Base-by-base conservation (phyloP, 2,329 filamentous ascomycete genomes). In the Coleophoma cylindrospora region DNA sequence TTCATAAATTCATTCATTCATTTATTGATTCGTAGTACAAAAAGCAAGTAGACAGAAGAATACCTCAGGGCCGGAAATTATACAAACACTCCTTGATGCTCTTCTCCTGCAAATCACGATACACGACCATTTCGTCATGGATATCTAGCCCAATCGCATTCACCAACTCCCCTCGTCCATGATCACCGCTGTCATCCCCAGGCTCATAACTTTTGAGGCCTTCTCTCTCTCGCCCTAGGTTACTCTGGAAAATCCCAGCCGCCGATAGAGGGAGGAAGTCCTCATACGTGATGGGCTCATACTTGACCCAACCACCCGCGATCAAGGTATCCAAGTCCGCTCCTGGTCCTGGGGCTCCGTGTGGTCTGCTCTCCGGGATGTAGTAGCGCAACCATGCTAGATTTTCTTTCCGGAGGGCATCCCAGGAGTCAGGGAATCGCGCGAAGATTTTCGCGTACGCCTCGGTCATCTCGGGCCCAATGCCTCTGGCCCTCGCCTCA, bases 221-320 rank as follows among this genome's bases (percentile, higher is more conserved):
- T 17, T 14, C 36, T 38, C 9, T 38, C 36, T 38, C 45, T 7
- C 13, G 15, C 15, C 40, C 40, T 37, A 51, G 43, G 34, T 51
- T 51, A 19, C 34, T 36, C 12, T 27, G 40, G 33, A 52, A 50
- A 14, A 79, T 79, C 0, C 75, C 75, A 0, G 74, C 76, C 0
- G 76, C 76, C 1, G 74, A 77, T 2, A 80, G 60, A 0, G 76
- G 76, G 4, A 80, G 61, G 44, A 79, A 80, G 48, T 79, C 76
- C 50, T 80, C 76, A 50, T 80, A 80, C 0, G 70, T 76, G 15
- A 79, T 68, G 2, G 76, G 73, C 3, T 67, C 57, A 5, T 64
- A 66, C 37, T 65, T 56, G 0, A 79, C 36, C 3, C 66, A 22
- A 0, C 66, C 66, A 0, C 61, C 45, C 2, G 57, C 48, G 2